Base-by-base conservation (phyloP, 2,329 filamentous ascomycete genomes). In the Penicillium sp. region DNA sequence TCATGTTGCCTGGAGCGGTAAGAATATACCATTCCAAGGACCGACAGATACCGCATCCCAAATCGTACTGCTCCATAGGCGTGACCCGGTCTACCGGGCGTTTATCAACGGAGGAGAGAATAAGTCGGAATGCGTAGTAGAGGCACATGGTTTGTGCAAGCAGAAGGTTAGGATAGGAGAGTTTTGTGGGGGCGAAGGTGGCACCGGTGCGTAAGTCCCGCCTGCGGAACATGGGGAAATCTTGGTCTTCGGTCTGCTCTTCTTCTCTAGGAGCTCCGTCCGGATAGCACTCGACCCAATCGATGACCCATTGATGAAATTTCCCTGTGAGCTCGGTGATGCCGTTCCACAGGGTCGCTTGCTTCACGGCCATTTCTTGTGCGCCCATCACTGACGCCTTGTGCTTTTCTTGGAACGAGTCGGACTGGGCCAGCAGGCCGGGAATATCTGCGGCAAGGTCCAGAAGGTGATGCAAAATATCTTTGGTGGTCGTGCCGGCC, bases 1-100 rank as follows among this genome's bases (percentile, higher is more conserved):
- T 72, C 69, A 72, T 71, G 46, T 71, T 72, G 1, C 69, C 69
- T 0, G 69, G 68, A 0, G 69, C 63, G 0, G 59, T 69, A 4
- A 66, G 53, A 9, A 72, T 66, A 48, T 72, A 72, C 54, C 61
- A 72, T 46, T 71, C 67, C 13, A 71, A 51, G 27, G 64, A 64
- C 20, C 69, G 69, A 44, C 66, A 70, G 46, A 72, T 72, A 3
- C 64, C 65, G 36, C 69, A 72, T 2, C 60, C 69, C 8, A 72
- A 50, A 4, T 59, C 60, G 27, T 72, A 72, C 46, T 70, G 67
- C 41, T 72, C 63, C 14, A 57, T 39, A 2, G 64, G 62, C 0
- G 62, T 60, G 9, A 71, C 61, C 1, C 65, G 56, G 14, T 66
- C 68, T 5, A 57, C 55, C 3, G 65, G 63, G 18, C 69, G 62